Evolutionary conservation across 306 rosid genomes (phyloP).

Genomic region (Mimosa bimucronata): DNA sequence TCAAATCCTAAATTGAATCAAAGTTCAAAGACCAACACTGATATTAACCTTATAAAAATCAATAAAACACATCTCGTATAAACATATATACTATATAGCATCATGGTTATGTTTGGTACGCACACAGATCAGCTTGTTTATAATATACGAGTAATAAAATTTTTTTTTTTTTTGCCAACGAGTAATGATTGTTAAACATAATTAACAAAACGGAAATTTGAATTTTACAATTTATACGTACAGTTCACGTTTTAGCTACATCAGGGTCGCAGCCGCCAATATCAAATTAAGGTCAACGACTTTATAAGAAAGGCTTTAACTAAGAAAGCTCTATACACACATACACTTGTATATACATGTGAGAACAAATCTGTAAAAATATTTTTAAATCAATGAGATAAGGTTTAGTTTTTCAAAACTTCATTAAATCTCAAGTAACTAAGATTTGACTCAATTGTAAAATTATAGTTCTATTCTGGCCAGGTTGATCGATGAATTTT

Average conservation of each 20-base stretch:
- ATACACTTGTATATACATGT: too few relatives aligned
- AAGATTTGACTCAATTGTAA: background rate
- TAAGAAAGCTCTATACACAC: background rate
- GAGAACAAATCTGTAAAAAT: background rate
- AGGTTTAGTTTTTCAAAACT: background rate
- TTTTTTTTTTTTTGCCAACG: too few relatives aligned
- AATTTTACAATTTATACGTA: too few relatives aligned
- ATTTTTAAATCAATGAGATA: too few relatives aligned
- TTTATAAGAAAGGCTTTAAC: background rate
- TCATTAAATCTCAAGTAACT: background rate
- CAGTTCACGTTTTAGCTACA: background rate
- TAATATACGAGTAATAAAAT: too few relatives aligned
- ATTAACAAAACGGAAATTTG: background rate
- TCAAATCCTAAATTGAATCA: too few relatives aligned
- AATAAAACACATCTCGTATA: too few relatives aligned
- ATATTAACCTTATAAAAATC: too few relatives aligned
- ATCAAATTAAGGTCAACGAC: background rate
- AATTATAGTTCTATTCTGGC: background rate
- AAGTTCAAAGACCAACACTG: too few relatives aligned
- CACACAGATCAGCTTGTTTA: background rate
- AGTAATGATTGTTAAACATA: background rate
- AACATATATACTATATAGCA: too few relatives aligned
- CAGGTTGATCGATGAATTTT: background rate
- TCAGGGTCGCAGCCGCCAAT: background rate
- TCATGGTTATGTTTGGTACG: background rate